Conservation (phyloP, 352 stramenopile genomes). For the Phytophthora niederhauseri region DNA sequence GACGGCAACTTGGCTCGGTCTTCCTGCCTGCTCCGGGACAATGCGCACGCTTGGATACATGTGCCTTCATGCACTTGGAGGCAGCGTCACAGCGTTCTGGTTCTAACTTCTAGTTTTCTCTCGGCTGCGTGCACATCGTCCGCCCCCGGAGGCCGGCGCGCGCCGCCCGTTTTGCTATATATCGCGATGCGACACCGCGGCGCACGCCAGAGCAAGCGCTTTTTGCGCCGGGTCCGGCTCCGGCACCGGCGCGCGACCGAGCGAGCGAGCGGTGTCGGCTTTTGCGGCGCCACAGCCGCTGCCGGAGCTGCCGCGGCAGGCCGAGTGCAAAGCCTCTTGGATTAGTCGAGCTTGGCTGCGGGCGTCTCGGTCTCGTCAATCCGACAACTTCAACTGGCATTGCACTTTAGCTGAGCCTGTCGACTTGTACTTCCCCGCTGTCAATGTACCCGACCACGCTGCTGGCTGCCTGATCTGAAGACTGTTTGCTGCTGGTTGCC, state of each 20-base stretch:
- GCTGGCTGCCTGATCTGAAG: neutral
- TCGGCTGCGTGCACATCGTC: neutral
- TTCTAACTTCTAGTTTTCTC: neutral
- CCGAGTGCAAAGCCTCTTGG: conserved; percentile 22
- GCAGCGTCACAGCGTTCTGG: neutral
- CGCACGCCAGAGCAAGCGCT: neutral
- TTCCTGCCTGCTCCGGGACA: no score
- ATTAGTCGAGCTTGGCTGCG: conserved; percentile 19
- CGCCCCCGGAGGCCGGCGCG: no score
- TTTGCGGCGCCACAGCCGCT: no score
- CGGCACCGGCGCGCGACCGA: neutral
- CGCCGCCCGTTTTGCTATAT: neutral
- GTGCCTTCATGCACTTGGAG: no score
- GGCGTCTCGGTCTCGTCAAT: conserved; percentile 8
- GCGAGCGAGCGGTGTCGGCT: neutral
- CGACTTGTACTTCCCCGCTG: neutral
- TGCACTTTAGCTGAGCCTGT: neutral
- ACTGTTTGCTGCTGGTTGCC: no score
- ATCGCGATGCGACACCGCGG: neutral
- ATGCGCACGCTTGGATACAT: no score
- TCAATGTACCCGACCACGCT: neutral
- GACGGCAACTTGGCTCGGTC: no score
- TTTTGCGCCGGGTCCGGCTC: neutral
- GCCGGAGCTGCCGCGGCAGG: neutral
- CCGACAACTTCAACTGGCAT: conserved; percentile 30